A percentile compares a stretch with the other conserved stretches of the same genome.
phyloP scores from a whole-genome alignment of 352 stramenopile species.

The Albugo laibachii region DNA sequence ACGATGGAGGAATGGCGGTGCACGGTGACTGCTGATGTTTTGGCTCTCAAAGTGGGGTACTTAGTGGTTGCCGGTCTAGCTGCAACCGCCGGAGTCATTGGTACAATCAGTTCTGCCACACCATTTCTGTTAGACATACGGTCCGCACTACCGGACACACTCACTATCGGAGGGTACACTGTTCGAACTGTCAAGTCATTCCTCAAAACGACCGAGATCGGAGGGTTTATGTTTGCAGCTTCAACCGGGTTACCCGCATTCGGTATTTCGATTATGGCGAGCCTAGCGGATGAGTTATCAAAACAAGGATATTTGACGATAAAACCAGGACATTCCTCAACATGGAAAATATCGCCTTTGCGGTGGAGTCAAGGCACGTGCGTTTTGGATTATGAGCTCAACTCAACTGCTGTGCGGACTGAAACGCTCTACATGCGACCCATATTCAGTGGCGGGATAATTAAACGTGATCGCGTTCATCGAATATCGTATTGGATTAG shows the following conservation, averaged over 20 bases:
- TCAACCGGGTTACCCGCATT: too few relatives aligned
- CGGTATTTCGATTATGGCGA: too few relatives aligned
- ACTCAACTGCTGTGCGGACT: neutral
- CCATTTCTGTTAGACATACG: too few relatives aligned
- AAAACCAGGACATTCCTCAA: too few relatives aligned
- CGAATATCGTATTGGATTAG: neutral
- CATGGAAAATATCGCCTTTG: neutral
- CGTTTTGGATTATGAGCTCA: neutral
- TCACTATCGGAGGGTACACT: too few relatives aligned
- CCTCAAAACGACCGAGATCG: too few relatives aligned
- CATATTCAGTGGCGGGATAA: neutral
- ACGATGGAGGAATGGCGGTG: neutral
- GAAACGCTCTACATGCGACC: neutral
- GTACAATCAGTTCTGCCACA: neutral
- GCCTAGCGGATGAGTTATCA: too few relatives aligned
- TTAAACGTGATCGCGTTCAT: neutral
- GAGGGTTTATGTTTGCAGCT: too few relatives aligned
- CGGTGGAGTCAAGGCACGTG: neutral
- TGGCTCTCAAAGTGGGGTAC: neutral
- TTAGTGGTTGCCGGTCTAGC: slow-evolving; percentile 12
- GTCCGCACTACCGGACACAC: too few relatives aligned
- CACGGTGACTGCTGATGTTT: neutral
- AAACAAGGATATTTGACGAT: too few relatives aligned
- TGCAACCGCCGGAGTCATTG: slow-evolving; percentile 9
- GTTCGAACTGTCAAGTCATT: too few relatives aligned